Conservation (phyloP, 208 protist species). For the Tritrichomonas foetus region DNA sequence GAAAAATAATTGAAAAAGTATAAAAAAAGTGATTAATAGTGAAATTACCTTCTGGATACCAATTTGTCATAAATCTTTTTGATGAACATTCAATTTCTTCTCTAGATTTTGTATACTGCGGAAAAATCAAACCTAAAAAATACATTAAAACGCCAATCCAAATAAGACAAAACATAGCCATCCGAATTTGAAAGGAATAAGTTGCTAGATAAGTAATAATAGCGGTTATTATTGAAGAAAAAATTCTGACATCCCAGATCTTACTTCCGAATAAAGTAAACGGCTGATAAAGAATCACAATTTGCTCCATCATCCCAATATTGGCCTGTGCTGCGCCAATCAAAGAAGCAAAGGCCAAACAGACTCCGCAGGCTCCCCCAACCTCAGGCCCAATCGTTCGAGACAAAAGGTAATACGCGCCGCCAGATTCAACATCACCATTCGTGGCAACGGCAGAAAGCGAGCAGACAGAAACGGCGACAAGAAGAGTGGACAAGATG, state of each 20-base stretch:
- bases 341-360: background rate
- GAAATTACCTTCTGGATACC: background rate
- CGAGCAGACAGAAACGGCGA: background rate
- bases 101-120: background rate
- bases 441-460: background rate
- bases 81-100: background rate
- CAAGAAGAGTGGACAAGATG: background rate
- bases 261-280: background rate
- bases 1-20: slow-evolving; percentile 26
- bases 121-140: background rate
- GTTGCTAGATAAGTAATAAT: background rate
- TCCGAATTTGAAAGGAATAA: background rate
- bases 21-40: background rate
- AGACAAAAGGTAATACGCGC: background rate
- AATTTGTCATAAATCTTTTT: background rate
- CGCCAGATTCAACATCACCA: slow-evolving; percentile 19
- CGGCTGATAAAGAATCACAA: background rate
- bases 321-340: background rate
- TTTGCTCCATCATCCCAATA: background rate
- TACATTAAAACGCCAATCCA: background rate
- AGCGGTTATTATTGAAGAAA: background rate
- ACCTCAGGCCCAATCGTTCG: slow-evolving; percentile 22
- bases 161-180: background rate
- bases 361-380: background rate
- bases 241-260: background rate